Conservation (phyloP, 306 rosid species). For the Fragaria iinumae region DNA sequence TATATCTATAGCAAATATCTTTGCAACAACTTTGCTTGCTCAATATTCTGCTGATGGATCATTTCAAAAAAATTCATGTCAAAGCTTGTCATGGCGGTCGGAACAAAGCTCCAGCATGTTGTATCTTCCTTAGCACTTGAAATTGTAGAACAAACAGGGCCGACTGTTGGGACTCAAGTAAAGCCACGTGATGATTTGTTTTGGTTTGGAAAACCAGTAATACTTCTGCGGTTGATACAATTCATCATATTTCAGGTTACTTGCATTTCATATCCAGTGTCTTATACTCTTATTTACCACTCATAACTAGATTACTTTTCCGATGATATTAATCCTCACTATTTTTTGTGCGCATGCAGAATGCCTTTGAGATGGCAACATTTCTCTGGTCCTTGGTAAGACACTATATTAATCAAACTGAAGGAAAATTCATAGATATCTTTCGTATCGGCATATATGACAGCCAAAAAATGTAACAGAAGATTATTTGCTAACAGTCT, state of each 20-base stretch:
- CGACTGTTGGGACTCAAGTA: slow-evolving; percentile 58
- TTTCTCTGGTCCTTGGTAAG: slow-evolving; percentile 95
- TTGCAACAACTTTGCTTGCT: not conserved
- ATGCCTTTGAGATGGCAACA: slow-evolving; percentile 95
- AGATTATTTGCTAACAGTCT: not conserved
- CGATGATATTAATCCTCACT: slow-evolving; percentile 24
- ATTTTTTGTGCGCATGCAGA: slow-evolving; percentile 46
- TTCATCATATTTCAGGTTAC: slow-evolving; percentile 93
- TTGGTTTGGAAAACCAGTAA: slow-evolving; percentile 88
- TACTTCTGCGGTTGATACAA: slow-evolving; percentile 72
- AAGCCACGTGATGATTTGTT: slow-evolving; percentile 86
- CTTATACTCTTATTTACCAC: not conserved
- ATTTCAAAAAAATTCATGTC: slow-evolving; percentile 29
- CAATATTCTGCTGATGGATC: not conserved
- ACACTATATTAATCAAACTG: not conserved
- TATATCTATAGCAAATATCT: not conserved
- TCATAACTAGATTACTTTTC: not conserved
- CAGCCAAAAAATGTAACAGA: not conserved
- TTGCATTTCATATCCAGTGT: slow-evolving; percentile 7
- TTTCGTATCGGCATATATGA: not conserved
- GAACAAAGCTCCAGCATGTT: slow-evolving; percentile 95
- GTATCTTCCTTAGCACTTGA: slow-evolving; percentile 92
- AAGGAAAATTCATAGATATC: not conserved
- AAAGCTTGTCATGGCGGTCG: slow-evolving; percentile 93
- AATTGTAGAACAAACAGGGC: slow-evolving; percentile 59